A percentile compares a stretch with the other conserved stretches of the same genome.
phyloP scores from a whole-genome alignment of 176 grass and related monocot genomes.

The Stipa capillata region DNA sequence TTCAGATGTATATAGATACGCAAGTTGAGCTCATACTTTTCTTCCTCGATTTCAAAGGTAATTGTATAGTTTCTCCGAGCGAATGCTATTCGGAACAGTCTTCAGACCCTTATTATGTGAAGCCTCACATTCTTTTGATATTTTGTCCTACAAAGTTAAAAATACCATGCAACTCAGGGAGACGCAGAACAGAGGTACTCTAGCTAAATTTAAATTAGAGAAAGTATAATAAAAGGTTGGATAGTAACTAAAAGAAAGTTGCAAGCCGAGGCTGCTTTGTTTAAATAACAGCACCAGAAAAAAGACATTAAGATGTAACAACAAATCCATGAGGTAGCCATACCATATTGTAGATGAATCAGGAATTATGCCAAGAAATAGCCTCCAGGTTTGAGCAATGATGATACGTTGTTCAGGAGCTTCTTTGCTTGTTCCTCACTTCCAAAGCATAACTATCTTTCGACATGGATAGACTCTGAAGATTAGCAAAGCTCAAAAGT shows the following conservation, averaged over 20 bases:
- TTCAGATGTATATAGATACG: not conserved
- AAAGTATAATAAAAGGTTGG: too few species aligned
- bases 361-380: slow-evolving; percentile 61
- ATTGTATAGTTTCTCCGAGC: slow-evolving; percentile 95
- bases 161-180: not conserved
- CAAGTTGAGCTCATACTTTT: slow-evolving; percentile 55
- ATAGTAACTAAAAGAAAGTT: not conserved
- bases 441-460: slow-evolving; percentile 62
- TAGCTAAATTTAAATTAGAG: not conserved
- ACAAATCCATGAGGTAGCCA: not conserved
- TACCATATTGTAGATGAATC: slow-evolving; percentile 92
- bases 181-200: not conserved
- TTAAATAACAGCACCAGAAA: not conserved
- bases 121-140: slow-evolving; percentile 99
- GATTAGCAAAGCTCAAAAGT: slow-evolving; percentile 17
- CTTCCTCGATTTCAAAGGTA: slow-evolving; percentile 96
- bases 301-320: not conserved
- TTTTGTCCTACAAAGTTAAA: slow-evolving; percentile 56
- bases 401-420: slow-evolving; percentile 62
- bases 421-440: slow-evolving; percentile 56
- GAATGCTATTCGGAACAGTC: slow-evolving; percentile 76
- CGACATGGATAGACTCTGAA: not conserved
- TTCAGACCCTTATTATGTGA: slow-evolving; percentile 83
- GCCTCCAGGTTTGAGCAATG: slow-evolving; percentile 65
- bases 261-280: not conserved